Conservation (phyloP, 768 basidiomycete species). For the Saitozyma sp. region DNA sequence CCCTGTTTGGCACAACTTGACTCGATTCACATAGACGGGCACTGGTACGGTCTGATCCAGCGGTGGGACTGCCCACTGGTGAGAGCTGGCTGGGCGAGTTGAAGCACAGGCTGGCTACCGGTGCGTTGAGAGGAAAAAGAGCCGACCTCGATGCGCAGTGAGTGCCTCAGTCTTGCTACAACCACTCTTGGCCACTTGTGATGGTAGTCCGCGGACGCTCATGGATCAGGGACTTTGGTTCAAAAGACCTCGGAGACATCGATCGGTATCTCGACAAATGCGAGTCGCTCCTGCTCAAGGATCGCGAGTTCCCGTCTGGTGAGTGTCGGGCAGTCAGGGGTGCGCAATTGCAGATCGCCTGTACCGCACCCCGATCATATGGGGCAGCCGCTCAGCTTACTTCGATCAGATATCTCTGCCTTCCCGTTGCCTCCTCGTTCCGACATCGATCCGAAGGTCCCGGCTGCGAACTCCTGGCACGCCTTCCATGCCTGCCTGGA, state of each 20-base stretch:
- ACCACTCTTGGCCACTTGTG: not conserved
- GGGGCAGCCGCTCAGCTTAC: slow-evolving; percentile 1
- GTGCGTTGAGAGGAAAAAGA: slow-evolving; percentile 3
- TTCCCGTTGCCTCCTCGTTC: slow-evolving; percentile 14
- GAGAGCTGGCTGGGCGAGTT: slow-evolving; percentile 53
- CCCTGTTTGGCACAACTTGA: not conserved
- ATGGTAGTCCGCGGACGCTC: not conserved
- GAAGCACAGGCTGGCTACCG: slow-evolving; percentile 27
- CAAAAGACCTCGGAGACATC: slow-evolving; percentile 30
- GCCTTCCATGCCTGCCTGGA: slow-evolving; percentile 15
- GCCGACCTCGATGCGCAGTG: slow-evolving; percentile 22
- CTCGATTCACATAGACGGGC: slow-evolving; percentile 28
- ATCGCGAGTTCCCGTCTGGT: slow-evolving; percentile 20
- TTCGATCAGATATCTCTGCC: slow-evolving; percentile 10
- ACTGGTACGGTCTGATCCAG: slow-evolving; percentile 59
- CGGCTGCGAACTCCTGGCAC: slow-evolving; percentile 18
- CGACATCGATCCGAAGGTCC: slow-evolving; percentile 24
- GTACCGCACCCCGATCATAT: not conserved
- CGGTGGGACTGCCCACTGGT: slow-evolving; percentile 61
- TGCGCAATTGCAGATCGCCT: no score
- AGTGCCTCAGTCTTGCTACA: not conserved
- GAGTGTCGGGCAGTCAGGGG: not conserved
- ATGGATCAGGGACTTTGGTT: slow-evolving; percentile 28
- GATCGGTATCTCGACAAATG: slow-evolving; percentile 35
- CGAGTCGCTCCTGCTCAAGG: slow-evolving; percentile 24